Evolutionary conservation across 176 grass and related monocot species (phyloP), one percentile per base, ranked within the genome.

Genomic region (Pontederia crassipes): DNA sequence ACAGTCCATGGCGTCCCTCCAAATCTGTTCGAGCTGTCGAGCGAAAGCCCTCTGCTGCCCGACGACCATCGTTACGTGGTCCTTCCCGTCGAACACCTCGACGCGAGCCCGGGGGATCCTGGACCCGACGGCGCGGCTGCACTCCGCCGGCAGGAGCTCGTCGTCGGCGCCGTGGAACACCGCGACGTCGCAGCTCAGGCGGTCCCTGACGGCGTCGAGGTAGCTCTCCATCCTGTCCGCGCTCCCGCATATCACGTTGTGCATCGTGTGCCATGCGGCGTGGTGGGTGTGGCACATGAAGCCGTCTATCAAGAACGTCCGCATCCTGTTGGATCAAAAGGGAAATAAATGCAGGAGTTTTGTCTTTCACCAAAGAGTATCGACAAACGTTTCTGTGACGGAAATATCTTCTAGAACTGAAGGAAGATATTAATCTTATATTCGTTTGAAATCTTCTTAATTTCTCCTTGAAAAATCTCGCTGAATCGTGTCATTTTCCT

Each of bases 251-350:
- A 95, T 95, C 72, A 95, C 89, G 82, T 95, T 95, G 90, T 95
- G 90, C 40, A 95, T 66, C 10, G 86, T 95, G 83, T 95, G 90
- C 90, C 90, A 95, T 49, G 90, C 90, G 4, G 90, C 90, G 65
- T 89, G 89, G 77, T 95, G 90, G 29, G 86, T 95, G 80, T 95
- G 90, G 74, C 90, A 95, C 86, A 95, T 89, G 82, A 95, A 95
- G 11, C 78, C 86, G 48, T 95, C 90, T 18, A 89, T 95, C 56
- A 95, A 4, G 80, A 70, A 95, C 64, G 80, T 95, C 57, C 78
- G 46, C 65, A 87, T 71, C 86, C 90, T 95, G 85, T 77, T 47
- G 65, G 12, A 45, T 2, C 8, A 4, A 54, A 15, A 15, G 14
- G 2, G 13, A 12, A 16, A 4, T 14, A 12, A 13, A 13, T 14